phyloP scores from a whole-genome alignment of 768 basidiomycete genomes.

The Lepiota venenata region DNA sequence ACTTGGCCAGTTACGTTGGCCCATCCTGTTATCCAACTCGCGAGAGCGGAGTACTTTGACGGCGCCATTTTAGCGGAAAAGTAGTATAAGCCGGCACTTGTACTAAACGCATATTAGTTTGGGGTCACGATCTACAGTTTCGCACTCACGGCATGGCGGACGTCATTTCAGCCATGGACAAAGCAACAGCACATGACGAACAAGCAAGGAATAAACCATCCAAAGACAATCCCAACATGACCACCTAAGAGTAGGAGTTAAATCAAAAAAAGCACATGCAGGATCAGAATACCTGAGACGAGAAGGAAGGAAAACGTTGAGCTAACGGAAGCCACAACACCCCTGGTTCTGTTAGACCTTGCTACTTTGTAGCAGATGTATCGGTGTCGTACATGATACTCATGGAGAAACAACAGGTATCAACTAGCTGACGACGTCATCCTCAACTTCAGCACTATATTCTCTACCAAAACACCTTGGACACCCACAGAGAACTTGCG shows the following conservation, averaged over 20 bases:
- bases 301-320: slow-evolving; percentile 27
- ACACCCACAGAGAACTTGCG: slow-evolving; percentile 65
- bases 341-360: too few species aligned
- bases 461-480: neutral
- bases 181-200: slow-evolving; percentile 67
- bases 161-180: slow-evolving; percentile 70
- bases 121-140: neutral
- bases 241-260: slow-evolving; percentile 44
- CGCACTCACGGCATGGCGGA: slow-evolving; percentile 71
- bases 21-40: slow-evolving; percentile 46
- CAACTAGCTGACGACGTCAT: neutral
- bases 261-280: neutral
- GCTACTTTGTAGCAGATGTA: too few species aligned
- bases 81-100: too few species aligned
- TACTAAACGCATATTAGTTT: too few species aligned
- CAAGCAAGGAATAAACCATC: slow-evolving; percentile 68
- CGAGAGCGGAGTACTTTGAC: too few species aligned
- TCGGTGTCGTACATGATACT: too few species aligned
- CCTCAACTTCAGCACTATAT: neutral
- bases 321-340: too few species aligned
- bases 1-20: slow-evolving; percentile 68
- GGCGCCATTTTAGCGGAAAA: too few species aligned
- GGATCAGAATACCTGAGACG: neutral
- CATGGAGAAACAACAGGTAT: slow-evolving; percentile 37
- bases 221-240: slow-evolving; percentile 75